phyloP scores from a whole-genome alignment of 2,329 filamentous ascomycete species.

The Alternaria postmessia region DNA sequence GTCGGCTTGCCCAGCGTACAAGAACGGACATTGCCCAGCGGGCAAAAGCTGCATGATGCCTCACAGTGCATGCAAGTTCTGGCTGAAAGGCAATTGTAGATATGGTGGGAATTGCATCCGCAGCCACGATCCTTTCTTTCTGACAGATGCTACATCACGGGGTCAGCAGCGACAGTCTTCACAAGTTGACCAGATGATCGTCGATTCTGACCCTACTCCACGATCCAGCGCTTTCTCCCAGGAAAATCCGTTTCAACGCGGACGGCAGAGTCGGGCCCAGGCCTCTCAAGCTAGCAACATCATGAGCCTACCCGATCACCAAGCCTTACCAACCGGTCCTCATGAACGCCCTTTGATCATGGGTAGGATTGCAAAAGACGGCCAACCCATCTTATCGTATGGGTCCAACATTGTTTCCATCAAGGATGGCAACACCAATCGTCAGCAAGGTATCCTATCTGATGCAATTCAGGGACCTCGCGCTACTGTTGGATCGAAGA shows the following conservation, averaged over 20 bases:
- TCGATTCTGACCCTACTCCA: neutral
- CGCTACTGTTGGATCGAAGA: neutral
- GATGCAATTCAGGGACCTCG: neutral
- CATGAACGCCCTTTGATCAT: neutral
- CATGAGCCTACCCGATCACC: neutral
- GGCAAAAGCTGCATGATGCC: slow-evolving; percentile 2
- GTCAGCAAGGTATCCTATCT: neutral
- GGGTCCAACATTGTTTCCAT: neutral
- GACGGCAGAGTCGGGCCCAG: neutral
- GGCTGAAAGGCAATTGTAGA: slow-evolving; percentile 1
- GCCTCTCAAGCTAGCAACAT: neutral
- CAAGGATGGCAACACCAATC: neutral
- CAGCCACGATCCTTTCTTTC: slow-evolving; percentile 15
- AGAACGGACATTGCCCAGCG: neutral
- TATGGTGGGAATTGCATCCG: neutral
- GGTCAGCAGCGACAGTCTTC: neutral
- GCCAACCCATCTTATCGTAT: neutral
- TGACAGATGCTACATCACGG: neutral
- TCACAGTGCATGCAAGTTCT: slow-evolving; percentile 5
- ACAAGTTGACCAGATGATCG: neutral
- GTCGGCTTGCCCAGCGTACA: slow-evolving; percentile 4
- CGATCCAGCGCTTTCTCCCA: neutral
- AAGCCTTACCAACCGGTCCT: neutral
- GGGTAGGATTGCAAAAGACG: neutral
- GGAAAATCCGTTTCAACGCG: neutral